Evolutionary conservation across 2,329 filamentous ascomycete genomes (phyloP), one percentile per base, ranked within the genome.

Genomic region (Cordyceps tenuipes): DNA sequence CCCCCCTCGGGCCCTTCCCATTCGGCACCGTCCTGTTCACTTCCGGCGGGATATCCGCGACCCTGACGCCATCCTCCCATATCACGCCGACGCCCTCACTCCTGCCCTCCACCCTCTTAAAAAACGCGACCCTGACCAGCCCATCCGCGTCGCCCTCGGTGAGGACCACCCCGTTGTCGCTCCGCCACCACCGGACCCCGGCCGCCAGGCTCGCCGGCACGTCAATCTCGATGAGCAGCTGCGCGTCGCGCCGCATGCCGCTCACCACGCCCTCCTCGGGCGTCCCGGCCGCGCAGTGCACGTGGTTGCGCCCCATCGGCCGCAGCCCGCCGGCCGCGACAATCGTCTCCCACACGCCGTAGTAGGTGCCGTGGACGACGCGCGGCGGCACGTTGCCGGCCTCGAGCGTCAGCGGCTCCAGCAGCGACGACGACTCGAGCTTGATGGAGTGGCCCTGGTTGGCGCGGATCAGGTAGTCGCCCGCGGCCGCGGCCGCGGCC

Each of bases 391-490:
- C 66, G 63, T 83, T 83, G 26, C 68, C 80, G 7, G 70, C 74
- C 39, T 81, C 80, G 0, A 83, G 69, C 1, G 84, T 86, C 61
- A 97, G 78, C 7, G 87, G 85, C 21, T 79, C 81, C 3, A 96
- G 82, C 2, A 95, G 80, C 0, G 82, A 82, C 51, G 87, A 83
- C n/a, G 84, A 84, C 31, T 90, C 87, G 41, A 86, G 76, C 68
- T 85, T 84, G 69, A 99, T 89, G 67, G 85, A 91, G 77, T 97
- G 94, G 59, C 94, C 94, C 76, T 97, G 94, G 69, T 95, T 96
- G 31, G 94, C 94, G 68, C 94, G 91, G 75, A 99, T 97, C 36
- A 95, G 80, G 77, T 87, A 97, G 71, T 88, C 80, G 0, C 90
- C 80, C 54, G 88, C 34, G 77, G 9, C 15, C 12, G 69, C 67